Base-by-base conservation (phyloP, 768 basidiomycete species). In the Kwoniella pini region DNA sequence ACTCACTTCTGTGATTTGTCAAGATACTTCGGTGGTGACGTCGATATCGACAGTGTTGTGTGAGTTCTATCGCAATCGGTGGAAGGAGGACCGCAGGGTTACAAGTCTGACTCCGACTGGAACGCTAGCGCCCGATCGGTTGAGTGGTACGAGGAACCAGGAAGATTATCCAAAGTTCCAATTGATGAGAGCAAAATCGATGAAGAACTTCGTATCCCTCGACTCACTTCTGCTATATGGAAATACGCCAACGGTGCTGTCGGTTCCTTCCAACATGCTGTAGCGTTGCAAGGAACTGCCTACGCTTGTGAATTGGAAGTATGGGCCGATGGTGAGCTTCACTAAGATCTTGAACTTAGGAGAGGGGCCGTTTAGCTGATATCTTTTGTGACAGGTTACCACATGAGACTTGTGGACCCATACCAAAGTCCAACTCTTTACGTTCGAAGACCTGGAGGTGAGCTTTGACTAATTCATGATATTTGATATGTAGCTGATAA, bases 1-100 rank as follows among this genome's bases (percentile, higher is more conserved):
- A 98, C 95, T 13, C 95, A 98, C 81, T 95, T 97, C 81, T 93
- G 91, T 74, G 93, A 97, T 80, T 84, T 96, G 43, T 96, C 92
- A 39, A 88, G 95, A 67, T 95, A 95, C 82, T 97, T 98, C 74
- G 95, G 94, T 52, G 95, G 95, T 15, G 90, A 95, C 67, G 91
- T 96, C 59, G 90, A 96, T 73, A 86, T 94, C 62, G 80, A 85
- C 52, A 69, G 77, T 45, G 79, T 80, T 36, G 79, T 80, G 63
- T 79, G 70, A 64, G 95, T 72, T 5, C 12, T n/a, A 26, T 44
- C 40, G 13, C 22, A 26, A 50, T 48, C 26, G 7, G n/a, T n/a
- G n/a, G n/a, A n/a, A n/a, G n/a, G 33, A 36, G 7, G 33, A 7
- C 7, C 15, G 33, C 33, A 36, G 15, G 9, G 12, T 42, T 36